Percentiles rank a stretch among this genome's conserved stretches.
Conservation (phyloP, 345 rosid genomes). For the Eutrema japonicum region DNA sequence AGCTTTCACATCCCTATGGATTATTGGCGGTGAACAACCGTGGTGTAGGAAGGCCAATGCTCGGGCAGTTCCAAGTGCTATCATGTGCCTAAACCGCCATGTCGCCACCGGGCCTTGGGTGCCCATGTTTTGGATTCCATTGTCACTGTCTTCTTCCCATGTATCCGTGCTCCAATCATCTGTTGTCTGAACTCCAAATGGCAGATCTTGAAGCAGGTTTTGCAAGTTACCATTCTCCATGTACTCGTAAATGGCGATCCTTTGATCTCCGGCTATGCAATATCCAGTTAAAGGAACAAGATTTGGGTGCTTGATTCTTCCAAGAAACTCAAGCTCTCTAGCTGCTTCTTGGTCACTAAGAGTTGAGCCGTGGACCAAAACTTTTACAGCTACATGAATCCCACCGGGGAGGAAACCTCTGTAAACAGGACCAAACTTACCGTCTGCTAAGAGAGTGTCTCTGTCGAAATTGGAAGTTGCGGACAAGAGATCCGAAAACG, state of each 20-base stretch:
- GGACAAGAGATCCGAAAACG: conserved; percentile 84
- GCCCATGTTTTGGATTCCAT: conserved; percentile 67
- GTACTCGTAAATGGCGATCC: conserved; percentile 92
- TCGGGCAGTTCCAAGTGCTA: conserved; percentile 88
- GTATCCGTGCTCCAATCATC: conserved; percentile 92
- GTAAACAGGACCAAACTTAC: conserved; percentile 92
- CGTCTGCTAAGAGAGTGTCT: conserved; percentile 88
- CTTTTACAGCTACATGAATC: conserved; percentile 92
- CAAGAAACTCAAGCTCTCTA: conserved; percentile 85
- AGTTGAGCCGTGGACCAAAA: conserved; percentile 87
- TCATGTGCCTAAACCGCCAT: conserved; percentile 83
- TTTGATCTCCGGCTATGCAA: conserved; percentile 92
- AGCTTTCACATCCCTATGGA: conserved; percentile 87
- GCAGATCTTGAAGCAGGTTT: conserved; percentile 83
- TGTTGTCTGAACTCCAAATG: conserved; percentile 73
- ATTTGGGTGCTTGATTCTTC: conserved; percentile 84
- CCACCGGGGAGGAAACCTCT: conserved; percentile 93
- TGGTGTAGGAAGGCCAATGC: conserved; percentile 95
- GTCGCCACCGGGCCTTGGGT: conserved; percentile 66
- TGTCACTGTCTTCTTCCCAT: conserved; percentile 71
- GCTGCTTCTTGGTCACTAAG: conserved; percentile 90
- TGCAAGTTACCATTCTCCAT: conserved; percentile 99
- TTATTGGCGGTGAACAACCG: conserved; percentile 89
- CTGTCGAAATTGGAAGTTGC: conserved; percentile 89
- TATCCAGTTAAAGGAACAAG: conserved; percentile 92